A percentile compares a stretch with the other conserved stretches of the same genome.
Evolutionary conservation across 2,329 filamentous ascomycete species (phyloP).

Genomic region (Ophiocordyceps unilateralis): DNA sequence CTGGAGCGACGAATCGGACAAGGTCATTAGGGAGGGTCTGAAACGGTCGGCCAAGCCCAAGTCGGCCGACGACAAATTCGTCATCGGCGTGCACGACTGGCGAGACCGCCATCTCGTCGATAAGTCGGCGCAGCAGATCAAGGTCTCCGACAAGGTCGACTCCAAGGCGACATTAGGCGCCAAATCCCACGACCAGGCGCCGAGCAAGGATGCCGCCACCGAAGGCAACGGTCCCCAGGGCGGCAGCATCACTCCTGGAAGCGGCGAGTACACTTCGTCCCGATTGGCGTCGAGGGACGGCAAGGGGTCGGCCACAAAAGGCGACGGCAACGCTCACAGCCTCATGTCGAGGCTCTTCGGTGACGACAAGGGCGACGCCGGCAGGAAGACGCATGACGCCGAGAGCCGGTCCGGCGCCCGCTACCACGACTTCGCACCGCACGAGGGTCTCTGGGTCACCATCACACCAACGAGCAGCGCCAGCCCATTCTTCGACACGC

Average conservation of each 20-base stretch:
- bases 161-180: neutral
- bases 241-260: slow-evolving; percentile 54
- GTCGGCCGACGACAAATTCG: slow-evolving; percentile 32
- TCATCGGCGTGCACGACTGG: slow-evolving; percentile 79
- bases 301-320: slow-evolving; percentile 7
- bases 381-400: slow-evolving; percentile 3
- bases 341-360: slow-evolving; percentile 34
- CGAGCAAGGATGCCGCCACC: too few species aligned
- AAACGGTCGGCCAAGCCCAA: slow-evolving; percentile 8
- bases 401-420: slow-evolving; percentile 2
- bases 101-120: slow-evolving; percentile 47
- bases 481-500: slow-evolving; percentile 87
- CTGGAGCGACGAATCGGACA: slow-evolving; percentile 39
- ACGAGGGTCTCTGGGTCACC: slow-evolving; percentile 86
- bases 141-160: neutral
- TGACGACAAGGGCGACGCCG: slow-evolving; percentile 15
- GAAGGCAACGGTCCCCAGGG: slow-evolving; percentile 29
- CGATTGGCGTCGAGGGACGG: slow-evolving; percentile 3
- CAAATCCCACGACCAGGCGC: too few species aligned
- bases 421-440: slow-evolving; percentile 10
- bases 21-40: slow-evolving; percentile 21
- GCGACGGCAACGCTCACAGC: slow-evolving; percentile 8
- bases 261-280: slow-evolving; percentile 43
- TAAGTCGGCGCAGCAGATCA: slow-evolving; percentile 6
- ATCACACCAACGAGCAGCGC: slow-evolving; percentile 79